Evolutionary conservation across 768 basidiomycete genomes (phyloP).

Genomic region (Neoboletus subvelutipes): DNA sequence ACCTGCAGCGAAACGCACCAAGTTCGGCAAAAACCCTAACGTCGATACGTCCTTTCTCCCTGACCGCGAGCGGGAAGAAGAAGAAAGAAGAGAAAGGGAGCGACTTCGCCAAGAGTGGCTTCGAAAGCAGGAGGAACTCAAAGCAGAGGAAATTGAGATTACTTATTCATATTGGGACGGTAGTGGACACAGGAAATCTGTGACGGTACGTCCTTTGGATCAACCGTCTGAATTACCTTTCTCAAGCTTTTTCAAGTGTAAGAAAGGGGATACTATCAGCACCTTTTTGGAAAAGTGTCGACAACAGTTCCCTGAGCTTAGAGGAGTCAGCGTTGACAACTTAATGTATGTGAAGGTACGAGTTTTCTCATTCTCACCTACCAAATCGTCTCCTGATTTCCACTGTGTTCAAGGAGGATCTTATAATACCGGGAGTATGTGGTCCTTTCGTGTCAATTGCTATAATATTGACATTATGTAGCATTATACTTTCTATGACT

Average conservation of each 20-base stretch:
- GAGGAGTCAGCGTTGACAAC: slow-evolving; percentile 90
- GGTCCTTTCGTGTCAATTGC: background rate
- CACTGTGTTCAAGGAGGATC: slow-evolving; percentile 70
- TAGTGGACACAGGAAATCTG: slow-evolving; percentile 92
- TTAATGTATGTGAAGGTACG: slow-evolving; percentile 96
- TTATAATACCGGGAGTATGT: slow-evolving; percentile 93
- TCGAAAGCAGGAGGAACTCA: slow-evolving; percentile 63
- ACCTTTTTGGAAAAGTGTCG: slow-evolving; percentile 91
- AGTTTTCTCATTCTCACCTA: background rate
- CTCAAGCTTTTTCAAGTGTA: slow-evolving; percentile 59
- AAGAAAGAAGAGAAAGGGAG: slow-evolving; percentile 86
- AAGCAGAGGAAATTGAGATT: slow-evolving; percentile 79
- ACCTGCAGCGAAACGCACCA: slow-evolving; percentile 64
- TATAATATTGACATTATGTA: slow-evolving; percentile 31
- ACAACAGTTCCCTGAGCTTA: slow-evolving; percentile 87
- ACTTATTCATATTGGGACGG: slow-evolving; percentile 99
- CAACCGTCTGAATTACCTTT: background rate
- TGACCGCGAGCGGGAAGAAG: slow-evolving; percentile 95
- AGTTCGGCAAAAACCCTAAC: slow-evolving; percentile 90
- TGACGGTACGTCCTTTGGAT: slow-evolving; percentile 56
- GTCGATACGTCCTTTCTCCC: slow-evolving; percentile 99
- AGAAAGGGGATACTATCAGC: slow-evolving; percentile 91
- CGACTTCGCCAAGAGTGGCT: slow-evolving; percentile 90
- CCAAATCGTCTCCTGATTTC: slow-evolving; percentile 3
- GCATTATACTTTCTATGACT: slow-evolving; percentile 99